These are phyloP conservation scores for Trichoderma afroharzianum DNA, from an alignment of 2,329 filamentous ascomycete species.

Conservation along the genomic window DNA sequence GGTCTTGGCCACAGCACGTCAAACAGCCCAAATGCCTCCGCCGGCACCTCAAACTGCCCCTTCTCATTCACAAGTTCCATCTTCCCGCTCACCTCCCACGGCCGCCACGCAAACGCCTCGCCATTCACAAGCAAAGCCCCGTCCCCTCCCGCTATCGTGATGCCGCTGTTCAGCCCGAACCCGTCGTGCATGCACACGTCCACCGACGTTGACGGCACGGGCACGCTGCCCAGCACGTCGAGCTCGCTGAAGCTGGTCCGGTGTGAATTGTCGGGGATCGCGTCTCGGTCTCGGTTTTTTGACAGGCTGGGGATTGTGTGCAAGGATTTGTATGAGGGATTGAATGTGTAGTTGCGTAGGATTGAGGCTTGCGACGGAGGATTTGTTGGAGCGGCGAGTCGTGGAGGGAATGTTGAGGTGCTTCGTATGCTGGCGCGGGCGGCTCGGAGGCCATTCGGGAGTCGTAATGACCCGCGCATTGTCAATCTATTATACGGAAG, in stretches of 20 bases:
- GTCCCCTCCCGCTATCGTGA: conserved; percentile 63
- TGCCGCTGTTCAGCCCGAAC: conserved; percentile 81
- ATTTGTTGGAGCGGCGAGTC: background rate
- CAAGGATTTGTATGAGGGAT: background rate
- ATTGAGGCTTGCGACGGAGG: background rate
- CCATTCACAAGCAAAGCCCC: conserved; percentile 79
- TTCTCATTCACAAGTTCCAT: conserved; percentile 64
- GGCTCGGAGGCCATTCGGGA: conserved; percentile 22
- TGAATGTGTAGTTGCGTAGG: background rate
- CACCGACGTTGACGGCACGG: conserved; percentile 75
- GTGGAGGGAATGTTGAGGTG: background rate
- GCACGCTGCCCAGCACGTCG: conserved; percentile 73
- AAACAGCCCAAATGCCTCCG: conserved; percentile 70
- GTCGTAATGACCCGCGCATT: conserved; percentile 24
- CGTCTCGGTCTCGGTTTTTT: conserved; percentile 16
- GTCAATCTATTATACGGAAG: background rate
- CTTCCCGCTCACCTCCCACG: conserved; percentile 59
- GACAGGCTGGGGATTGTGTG: conserved; percentile 19
- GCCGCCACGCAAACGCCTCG: conserved; percentile 84
- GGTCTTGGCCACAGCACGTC: conserved; percentile 82
- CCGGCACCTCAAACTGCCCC: conserved; percentile 75
- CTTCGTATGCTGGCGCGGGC: conserved; percentile 21
- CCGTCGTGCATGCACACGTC: conserved; percentile 79
- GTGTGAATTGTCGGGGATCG: conserved; percentile 32
- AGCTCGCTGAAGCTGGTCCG: conserved; percentile 66